Conservation (phyloP, 352 stramenopile species). For the Aphanomyces invadans region DNA sequence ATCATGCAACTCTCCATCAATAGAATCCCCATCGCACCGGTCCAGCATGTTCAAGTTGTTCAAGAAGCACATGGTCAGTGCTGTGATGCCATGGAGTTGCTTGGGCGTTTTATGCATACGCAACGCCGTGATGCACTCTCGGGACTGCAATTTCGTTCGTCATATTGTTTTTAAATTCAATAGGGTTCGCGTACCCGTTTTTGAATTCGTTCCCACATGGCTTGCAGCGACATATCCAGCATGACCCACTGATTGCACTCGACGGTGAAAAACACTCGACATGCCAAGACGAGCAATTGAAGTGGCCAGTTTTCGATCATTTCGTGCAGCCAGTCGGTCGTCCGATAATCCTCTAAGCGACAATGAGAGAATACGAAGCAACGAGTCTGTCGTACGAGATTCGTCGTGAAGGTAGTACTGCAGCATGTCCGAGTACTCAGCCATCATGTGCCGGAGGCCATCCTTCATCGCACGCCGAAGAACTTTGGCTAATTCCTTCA, state of each 20-base stretch:
- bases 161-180: background rate
- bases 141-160: constrained; percentile 1
- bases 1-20: constrained; percentile 39
- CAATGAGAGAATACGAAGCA: constrained; percentile 29
- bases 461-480: constrained; percentile 39
- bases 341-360: constrained; percentile 33
- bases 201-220: background rate
- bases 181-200: background rate
- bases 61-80: constrained; percentile 8
- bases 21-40: background rate
- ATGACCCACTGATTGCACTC: constrained; percentile 3
- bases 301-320: constrained; percentile 39
- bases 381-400: background rate
- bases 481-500: constrained; percentile 47
- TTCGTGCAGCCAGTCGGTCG: constrained; percentile 15
- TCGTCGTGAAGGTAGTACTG: constrained; percentile 12
- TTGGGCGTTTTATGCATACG: background rate
- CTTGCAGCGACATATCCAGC: background rate
- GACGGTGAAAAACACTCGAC: constrained; percentile 17
- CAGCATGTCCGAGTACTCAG: constrained; percentile 5
- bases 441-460: constrained; percentile 30
- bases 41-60: constrained; percentile 1
- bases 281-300: constrained; percentile 40
- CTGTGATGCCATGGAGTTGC: background rate
- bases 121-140: background rate